phyloP scores from a whole-genome alignment of 2,329 filamentous ascomycete species.

The Alternaria solani region DNA sequence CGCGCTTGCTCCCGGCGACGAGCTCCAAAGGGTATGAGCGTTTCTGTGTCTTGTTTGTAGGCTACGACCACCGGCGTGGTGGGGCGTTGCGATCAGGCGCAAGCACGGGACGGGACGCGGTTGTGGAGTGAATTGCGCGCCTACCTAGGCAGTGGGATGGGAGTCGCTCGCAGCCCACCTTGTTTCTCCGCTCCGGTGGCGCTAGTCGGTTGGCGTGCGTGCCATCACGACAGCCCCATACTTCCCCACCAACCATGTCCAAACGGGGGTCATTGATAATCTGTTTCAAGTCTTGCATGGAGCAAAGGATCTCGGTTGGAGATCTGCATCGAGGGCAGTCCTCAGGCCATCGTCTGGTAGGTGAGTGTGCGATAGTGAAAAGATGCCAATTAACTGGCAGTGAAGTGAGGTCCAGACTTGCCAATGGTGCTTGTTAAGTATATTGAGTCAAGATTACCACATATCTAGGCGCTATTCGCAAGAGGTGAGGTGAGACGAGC shows the following conservation, averaged over 20 bases:
- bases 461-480: neutral
- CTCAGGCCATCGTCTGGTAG: neutral
- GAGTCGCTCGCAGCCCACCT: constrained; percentile 18
- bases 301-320: neutral
- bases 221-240: constrained; percentile 8
- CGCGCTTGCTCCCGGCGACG: constrained; percentile 22
- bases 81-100: constrained; percentile 21
- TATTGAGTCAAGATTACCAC: too few relatives aligned
- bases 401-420: too few relatives aligned
- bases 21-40: neutral
- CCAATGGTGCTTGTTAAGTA: too few relatives aligned
- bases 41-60: constrained; percentile 9
- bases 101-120: constrained; percentile 24
- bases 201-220: constrained; percentile 12
- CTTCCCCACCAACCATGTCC: constrained; percentile 5
- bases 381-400: too few relatives aligned
- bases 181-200: constrained; percentile 23
- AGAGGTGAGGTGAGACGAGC: too few relatives aligned
- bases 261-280: neutral
- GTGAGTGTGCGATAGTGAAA: too few relatives aligned
- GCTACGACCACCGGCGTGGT: constrained; percentile 20
- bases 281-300: neutral
- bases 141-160: constrained; percentile 25
- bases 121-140: constrained; percentile 32
- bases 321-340: neutral